Evolutionary conservation across 306 rosid genomes (phyloP), one percentile per base, ranked within the genome.

Genomic region (Gleditsia sinensis): DNA sequence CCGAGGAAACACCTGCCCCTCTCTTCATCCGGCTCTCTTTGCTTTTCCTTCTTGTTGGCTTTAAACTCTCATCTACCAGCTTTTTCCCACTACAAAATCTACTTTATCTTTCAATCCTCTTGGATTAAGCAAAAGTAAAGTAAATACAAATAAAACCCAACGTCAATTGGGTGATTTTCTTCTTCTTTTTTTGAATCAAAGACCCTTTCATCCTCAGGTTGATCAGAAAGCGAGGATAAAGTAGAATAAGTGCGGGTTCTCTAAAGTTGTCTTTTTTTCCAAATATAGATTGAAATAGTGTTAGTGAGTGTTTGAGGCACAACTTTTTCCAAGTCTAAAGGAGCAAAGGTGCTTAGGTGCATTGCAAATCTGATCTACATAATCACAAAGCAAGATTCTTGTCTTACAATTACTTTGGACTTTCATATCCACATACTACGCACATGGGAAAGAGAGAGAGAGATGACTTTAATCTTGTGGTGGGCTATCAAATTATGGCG

Each of bases 1-100:
- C 66, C 73, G 66, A 64, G 56, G 73, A 64, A 75, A 63, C 73
- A 53, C 79, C 32, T 4, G 2, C 32, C 43, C 11, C 10, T 32
- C 40, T n/a, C 37, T 57, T 32, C 9, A 16, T n/a, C n/a, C n/a
- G n/a, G n/a, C n/a, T n/a, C n/a, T n/a, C n/a, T n/a, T n/a, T n/a
- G n/a, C n/a, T n/a, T n/a, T n/a, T n/a, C n/a, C n/a, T n/a, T n/a
- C n/a, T n/a, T n/a, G n/a, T n/a, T n/a, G n/a, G n/a, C n/a, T n/a
- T n/a, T n/a, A n/a, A n/a, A n/a, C n/a, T n/a, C n/a, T n/a, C n/a
- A n/a, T n/a, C n/a, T n/a, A n/a, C n/a, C n/a, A n/a, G n/a, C n/a
- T n/a, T n/a, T n/a, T n/a, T n/a, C n/a, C n/a, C n/a, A n/a, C n/a
- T n/a, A n/a, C n/a, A n/a, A n/a, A n/a, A n/a, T n/a, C n/a, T n/a